Percentiles rank a stretch among this genome's conserved stretches.
Evolutionary conservation across 345 rosid genomes (phyloP).

Genomic region (Gossypium anomalum): DNA sequence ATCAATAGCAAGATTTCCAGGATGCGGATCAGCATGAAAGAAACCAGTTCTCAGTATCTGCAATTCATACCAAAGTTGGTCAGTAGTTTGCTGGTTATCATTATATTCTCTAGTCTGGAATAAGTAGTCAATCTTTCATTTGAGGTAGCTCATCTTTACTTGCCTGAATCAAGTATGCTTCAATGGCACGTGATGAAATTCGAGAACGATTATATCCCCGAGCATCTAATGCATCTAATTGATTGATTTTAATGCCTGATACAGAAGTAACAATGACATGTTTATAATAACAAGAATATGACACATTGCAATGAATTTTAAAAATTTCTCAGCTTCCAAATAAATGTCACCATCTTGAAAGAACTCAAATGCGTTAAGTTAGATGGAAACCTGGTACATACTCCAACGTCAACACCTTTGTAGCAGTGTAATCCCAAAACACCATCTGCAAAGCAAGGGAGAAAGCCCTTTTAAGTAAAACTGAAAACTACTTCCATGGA

Average conservation of each 20-base stretch:
- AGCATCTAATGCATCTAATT: constrained; percentile 51
- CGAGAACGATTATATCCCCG: constrained; percentile 58
- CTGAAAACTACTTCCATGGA: not conserved
- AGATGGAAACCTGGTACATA: constrained; percentile 78
- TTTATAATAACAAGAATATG: not conserved
- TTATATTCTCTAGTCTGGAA: not conserved
- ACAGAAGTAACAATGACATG: not conserved
- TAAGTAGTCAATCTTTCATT: not conserved
- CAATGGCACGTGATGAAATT: constrained; percentile 83
- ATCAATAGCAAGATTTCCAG: constrained; percentile 94
- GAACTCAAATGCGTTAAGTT: constrained; percentile 19
- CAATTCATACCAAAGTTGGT: constrained; percentile 1
- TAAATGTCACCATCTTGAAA: constrained; percentile 5
- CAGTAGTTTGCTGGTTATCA: constrained; percentile 9
- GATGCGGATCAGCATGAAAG: constrained; percentile 99
- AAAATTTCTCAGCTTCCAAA: not conserved
- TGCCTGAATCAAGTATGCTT: constrained; percentile 95
- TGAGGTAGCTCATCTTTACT: constrained; percentile 7
- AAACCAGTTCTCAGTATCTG: constrained; percentile 93
- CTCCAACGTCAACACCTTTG: constrained; percentile 92
- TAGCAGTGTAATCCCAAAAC: constrained; percentile 88
- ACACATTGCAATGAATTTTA: not conserved
- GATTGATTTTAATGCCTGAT: constrained; percentile 83
- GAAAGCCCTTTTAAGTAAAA: constrained; percentile 9
- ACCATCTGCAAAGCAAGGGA: constrained; percentile 55